Conservation (phyloP, 176 grass and related monocot species). For the Secale cereale region DNA sequence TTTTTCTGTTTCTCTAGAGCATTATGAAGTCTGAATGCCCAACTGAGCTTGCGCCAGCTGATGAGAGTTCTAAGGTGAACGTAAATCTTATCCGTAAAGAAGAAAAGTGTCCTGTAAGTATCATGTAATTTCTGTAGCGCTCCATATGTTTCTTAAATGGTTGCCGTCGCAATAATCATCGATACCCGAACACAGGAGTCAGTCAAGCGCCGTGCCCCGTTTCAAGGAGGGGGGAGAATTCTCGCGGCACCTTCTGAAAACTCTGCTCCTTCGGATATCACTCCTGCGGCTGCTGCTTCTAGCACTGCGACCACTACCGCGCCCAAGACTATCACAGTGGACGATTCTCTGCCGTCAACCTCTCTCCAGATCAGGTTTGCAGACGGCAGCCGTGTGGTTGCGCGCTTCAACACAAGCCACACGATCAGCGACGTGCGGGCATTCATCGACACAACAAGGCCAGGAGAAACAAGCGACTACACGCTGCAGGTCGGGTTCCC, state of each 20-base stretch:
- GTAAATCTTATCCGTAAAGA: slow-evolving; percentile 61
- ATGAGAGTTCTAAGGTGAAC: slow-evolving; percentile 42
- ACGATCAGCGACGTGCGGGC: slow-evolving; percentile 68
- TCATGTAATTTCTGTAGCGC: not conserved
- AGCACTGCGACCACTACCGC: not conserved
- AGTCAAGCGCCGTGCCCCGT: slow-evolving; percentile 34
- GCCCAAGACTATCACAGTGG: slow-evolving; percentile 38
- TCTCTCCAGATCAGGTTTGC: slow-evolving; percentile 88
- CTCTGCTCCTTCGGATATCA: slow-evolving; percentile 4
- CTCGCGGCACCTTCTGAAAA: slow-evolving; percentile 33
- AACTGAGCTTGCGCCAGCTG: slow-evolving; percentile 66
- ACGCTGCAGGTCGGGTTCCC: slow-evolving; percentile 76
- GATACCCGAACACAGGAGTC: slow-evolving; percentile 44
- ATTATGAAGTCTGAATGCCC: slow-evolving; percentile 87
- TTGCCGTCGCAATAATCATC: slow-evolving; percentile 6
- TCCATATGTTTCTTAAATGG: not conserved
- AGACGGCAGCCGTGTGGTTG: slow-evolving; percentile 75
- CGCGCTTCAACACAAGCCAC: slow-evolving; percentile 74
- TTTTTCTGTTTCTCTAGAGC: slow-evolving; percentile 42
- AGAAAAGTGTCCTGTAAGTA: slow-evolving; percentile 47
- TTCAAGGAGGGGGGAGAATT: slow-evolving; percentile 58
- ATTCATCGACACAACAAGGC: slow-evolving; percentile 67
- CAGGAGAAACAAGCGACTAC: slow-evolving; percentile 50
- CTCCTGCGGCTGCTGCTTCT: slow-evolving; percentile 20
- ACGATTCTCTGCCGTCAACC: slow-evolving; percentile 70